phyloP scores from a whole-genome alignment of 2,329 filamentous ascomycete genomes.

The Hypocrella siamensis region DNA sequence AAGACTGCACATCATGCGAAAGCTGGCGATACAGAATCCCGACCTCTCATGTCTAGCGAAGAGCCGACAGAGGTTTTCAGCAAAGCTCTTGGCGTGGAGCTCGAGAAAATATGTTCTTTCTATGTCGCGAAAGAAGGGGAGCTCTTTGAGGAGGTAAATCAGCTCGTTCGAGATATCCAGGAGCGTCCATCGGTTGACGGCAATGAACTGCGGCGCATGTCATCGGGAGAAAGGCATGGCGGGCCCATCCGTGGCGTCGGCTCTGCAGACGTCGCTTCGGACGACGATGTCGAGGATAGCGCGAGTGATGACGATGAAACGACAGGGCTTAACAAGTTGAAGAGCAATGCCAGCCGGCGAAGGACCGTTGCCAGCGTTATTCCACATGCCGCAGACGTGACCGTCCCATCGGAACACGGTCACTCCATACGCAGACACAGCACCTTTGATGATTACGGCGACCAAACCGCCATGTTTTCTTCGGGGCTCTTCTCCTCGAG shows the following conservation, averaged over 20 bases:
- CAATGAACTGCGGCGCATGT: slow-evolving; percentile 18
- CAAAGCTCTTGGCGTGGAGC: slow-evolving; percentile 67
- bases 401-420: slow-evolving; percentile 42
- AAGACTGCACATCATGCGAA: slow-evolving; percentile 56
- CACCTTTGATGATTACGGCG: slow-evolving; percentile 62
- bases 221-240: slow-evolving; percentile 10
- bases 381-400: slow-evolving; percentile 37
- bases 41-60: slow-evolving; percentile 59
- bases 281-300: slow-evolving; percentile 38
- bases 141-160: slow-evolving; percentile 64
- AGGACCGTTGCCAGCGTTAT: slow-evolving; percentile 21
- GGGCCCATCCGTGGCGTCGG: slow-evolving; percentile 16
- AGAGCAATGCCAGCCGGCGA: slow-evolving; percentile 22
- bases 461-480: slow-evolving; percentile 51
- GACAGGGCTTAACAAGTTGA: slow-evolving; percentile 33
- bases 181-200: slow-evolving; percentile 39
- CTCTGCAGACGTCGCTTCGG: slow-evolving; percentile 25
- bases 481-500: slow-evolving; percentile 48
- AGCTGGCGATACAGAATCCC: slow-evolving; percentile 60
- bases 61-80: slow-evolving; percentile 73
- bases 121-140: slow-evolving; percentile 82
- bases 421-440: slow-evolving; percentile 46
- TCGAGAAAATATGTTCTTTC: slow-evolving; percentile 90
- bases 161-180: slow-evolving; percentile 60
- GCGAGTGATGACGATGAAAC: slow-evolving; percentile 50